Base-by-base conservation (phyloP, 2,329 filamentous ascomycete species). In the Colletotrichum tofieldiae region DNA sequence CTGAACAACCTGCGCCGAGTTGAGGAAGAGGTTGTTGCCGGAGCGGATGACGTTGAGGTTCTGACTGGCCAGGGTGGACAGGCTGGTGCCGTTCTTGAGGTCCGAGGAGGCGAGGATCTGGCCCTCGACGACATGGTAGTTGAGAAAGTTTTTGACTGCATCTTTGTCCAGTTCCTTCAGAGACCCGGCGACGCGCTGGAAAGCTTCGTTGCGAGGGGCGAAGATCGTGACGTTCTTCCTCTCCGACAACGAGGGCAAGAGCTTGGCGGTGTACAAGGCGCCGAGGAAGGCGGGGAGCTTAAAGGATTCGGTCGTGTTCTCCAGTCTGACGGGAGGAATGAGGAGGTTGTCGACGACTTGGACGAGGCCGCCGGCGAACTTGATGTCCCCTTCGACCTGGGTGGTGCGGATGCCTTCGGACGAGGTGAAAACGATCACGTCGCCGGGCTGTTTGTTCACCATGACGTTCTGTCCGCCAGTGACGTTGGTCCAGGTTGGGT, bases 81-180 rank as follows among this genome's bases (percentile, higher is more conserved):
- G 75, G 5, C 68, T 69, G 9, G 77, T 74, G 59, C 71, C 73
- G 37, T 74, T 75, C 11, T 45, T 65, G 23, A 86, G 79, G 47
- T 76, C 71, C 1, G 82, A 81, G 23, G 86, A 88, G 77, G 90
- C 90, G 2, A 86, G 80, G 1, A 91, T 84, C 8, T 82, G 82
- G 64, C 83, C 85, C n/a, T 86, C 84, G 35, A 91, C 81, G 58
- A 91, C 82, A 78, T 91, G 89, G 80, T 91, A 91, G 35, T 82
- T 77, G 8, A 91, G 81, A 23, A 91, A 82, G n/a, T 76, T 75
- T 12, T 79, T 75, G 3, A 89, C 80, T 11, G 86, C 80, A 11
- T 80, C 77, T 1, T 76, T 75, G 63, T 80, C 80, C 3, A 88
- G 77, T 70, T 81, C 82, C 12, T 78, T 75, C 20, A 88, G 74